These are phyloP conservation scores for Starmerella bacillaris DNA, from an alignment of 805 yeast species.

Conservation along the genomic window DNA sequence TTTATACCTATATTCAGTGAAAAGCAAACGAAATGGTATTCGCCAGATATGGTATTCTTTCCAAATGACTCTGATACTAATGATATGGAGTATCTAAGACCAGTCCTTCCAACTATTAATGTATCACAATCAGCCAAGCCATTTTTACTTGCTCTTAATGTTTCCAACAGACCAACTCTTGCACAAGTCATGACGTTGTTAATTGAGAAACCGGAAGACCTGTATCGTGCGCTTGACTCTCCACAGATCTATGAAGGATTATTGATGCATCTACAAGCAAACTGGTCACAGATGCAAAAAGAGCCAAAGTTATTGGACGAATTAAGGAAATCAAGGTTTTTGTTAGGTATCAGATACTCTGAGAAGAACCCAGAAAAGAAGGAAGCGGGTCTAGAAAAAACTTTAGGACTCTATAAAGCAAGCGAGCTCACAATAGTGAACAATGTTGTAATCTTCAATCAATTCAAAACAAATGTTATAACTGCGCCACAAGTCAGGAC, in stretches of 20 bases:
- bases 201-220: constrained; percentile 1
- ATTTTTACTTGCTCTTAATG: constrained; percentile 22
- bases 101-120: constrained; percentile 8
- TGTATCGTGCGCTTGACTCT: constrained; percentile 13
- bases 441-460: constrained; percentile 23
- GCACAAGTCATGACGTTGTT: constrained; percentile 18
- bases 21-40: constrained; percentile 5
- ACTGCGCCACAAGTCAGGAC: constrained; percentile 23
- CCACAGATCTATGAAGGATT: constrained; percentile 18
- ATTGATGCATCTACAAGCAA: constrained; percentile 6
- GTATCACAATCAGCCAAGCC: constrained; percentile 16
- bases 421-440: constrained; percentile 22
- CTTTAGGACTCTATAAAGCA: constrained; percentile 17
- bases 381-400: neutral
- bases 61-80: constrained; percentile 6
- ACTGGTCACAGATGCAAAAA: constrained; percentile 7
- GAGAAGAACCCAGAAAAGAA: neutral
- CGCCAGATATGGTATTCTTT: constrained; percentile 18
- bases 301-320: constrained; percentile 12
- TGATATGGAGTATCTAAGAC: constrained; percentile 6
- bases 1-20: constrained; percentile 19
- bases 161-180: constrained; percentile 21
- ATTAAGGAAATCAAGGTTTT: constrained; percentile 19
- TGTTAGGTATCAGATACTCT: constrained; percentile 18
- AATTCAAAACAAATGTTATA: constrained; percentile 20